Evolutionary conservation across 805 yeast genomes (phyloP), one percentile per base, ranked within the genome.

Genomic region (Kurtzmaniella cleridarum): DNA sequence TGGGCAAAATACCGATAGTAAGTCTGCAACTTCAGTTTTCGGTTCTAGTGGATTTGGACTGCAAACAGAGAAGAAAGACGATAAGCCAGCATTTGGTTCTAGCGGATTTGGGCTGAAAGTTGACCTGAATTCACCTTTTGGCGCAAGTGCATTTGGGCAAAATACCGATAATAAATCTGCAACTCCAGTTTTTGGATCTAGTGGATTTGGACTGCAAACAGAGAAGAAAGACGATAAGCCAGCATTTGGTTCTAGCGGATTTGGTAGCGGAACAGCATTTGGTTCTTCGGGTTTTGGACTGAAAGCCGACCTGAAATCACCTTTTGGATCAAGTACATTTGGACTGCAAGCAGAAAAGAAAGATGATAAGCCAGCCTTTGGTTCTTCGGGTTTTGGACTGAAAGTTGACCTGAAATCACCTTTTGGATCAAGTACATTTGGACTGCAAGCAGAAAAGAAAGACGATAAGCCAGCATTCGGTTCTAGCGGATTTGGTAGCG

Each of bases 241-340:
- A 6, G 49, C 53, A 5, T 53, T 51, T 42, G 60, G 57, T 7
- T 35, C 53, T 9, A 32, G 33, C n/a, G 27, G 36, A 9, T 39
- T 40, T 20, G 44, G 40, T n/a, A n/a, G n/a, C n/a, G n/a, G n/a
- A n/a, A n/a, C n/a, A n/a, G n/a, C n/a, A n/a, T 20, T 20, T 20
- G 24, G 26, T 11, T 17, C 15, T 23, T 30, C 31, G n/a, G 16
- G 29, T 24, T 20, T 17, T 32, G 30, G 37, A 27, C 20, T 32
- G 27, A 17, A 30, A 31, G 29, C 32, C 11, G 15, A 15, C 14
- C 29, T n/a, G 6, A n/a, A 6, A 36, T 38, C 52, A 26, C 34
- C 47, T 15, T 50, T 52, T 44, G 54, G 54, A 16, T 40, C 49
- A 15, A 34, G 48, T 20, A 43, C 41, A 9, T 39, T 44, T 23